These are phyloP conservation scores for Croton setiger DNA, from an alignment of 441 rosid species.

Conservation along the genomic window DNA sequence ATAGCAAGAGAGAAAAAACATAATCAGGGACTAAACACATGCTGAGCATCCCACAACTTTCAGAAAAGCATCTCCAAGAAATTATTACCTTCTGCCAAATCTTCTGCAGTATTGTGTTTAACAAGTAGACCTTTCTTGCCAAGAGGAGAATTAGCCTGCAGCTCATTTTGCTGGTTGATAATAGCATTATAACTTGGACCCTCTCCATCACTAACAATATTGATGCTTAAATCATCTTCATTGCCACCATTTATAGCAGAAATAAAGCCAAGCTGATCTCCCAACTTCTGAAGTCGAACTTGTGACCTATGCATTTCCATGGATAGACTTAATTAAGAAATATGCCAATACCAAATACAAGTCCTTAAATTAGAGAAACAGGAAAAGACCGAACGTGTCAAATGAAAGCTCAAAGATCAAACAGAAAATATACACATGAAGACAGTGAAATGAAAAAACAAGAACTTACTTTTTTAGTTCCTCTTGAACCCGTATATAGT, in stretches of 20 bases:
- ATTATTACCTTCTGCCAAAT: conserved; percentile 38
- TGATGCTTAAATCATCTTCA: conserved; percentile 60
- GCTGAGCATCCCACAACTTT: conserved; percentile 1
- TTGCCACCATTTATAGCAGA: conserved; percentile 39
- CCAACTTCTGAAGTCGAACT: conserved; percentile 64
- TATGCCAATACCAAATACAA: conserved; percentile 7
- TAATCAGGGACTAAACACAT: neutral
- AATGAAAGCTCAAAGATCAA: neutral
- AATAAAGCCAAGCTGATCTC: conserved; percentile 58
- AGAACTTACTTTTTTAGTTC: conserved; percentile 66
- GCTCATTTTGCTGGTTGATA: conserved; percentile 34
- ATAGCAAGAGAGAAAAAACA: neutral
- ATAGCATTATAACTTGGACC: conserved; percentile 33
- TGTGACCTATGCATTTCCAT: conserved; percentile 58
- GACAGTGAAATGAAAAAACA: conserved; percentile 4
- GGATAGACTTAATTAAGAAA: conserved; percentile 19
- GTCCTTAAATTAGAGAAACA: conserved; percentile 4
- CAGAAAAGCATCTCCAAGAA: conserved; percentile 14
- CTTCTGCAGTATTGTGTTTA: conserved; percentile 36
- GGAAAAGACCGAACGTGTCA: conserved; percentile 1
- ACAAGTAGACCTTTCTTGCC: conserved; percentile 40
- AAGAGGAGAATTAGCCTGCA: conserved; percentile 33
- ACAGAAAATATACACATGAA: conserved; percentile 6
- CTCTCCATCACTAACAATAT: conserved; percentile 68
- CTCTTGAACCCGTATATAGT: conserved; percentile 51